These are phyloP conservation scores for Acacia pycnantha DNA, from an alignment of 331 rosid genomes.

Conservation along the genomic window DNA sequence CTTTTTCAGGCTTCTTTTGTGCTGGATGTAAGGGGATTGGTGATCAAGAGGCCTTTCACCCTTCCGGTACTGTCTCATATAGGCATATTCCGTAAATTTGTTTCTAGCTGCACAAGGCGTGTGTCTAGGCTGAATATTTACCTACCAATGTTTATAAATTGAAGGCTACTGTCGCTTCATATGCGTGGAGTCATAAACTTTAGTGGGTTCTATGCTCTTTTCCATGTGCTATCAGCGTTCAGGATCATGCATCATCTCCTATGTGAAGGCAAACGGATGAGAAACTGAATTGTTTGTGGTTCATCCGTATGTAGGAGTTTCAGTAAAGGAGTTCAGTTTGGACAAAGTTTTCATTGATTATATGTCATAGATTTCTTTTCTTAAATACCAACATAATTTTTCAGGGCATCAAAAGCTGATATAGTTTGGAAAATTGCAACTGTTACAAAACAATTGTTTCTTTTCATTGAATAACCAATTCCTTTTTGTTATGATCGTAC, in stretches of 20 bases:
- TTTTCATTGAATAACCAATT: not conserved
- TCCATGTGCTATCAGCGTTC: not conserved
- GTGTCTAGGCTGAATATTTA: not conserved
- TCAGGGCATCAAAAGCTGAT: not conserved
- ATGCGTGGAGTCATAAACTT: not conserved
- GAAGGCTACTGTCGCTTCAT: not conserved
- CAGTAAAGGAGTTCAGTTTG: not conserved
- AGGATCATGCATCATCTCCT: not conserved
- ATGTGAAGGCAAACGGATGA: not conserved
- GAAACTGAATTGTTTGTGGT: constrained; percentile 1
- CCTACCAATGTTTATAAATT: not conserved
- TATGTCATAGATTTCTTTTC: not conserved
- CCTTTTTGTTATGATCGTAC: not conserved
- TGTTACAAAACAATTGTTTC: not conserved
- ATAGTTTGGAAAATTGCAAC: constrained; percentile 1
- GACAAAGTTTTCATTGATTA: not conserved
- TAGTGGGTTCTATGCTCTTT: not conserved
- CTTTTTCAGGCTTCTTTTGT: constrained; percentile 13
- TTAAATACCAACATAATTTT: not conserved
- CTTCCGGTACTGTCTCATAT: not conserved
- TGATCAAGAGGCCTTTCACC: constrained; percentile 21
- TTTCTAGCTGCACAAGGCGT: not conserved
- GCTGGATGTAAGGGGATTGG: constrained; percentile 25
- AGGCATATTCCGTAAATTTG: not conserved
- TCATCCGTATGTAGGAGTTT: not conserved